A percentile compares a stretch with the other conserved stretches of the same genome.
These are phyloP conservation scores for Alternaria alternata DNA, from an alignment of 2,329 filamentous ascomycete genomes.

Conservation along the genomic window DNA sequence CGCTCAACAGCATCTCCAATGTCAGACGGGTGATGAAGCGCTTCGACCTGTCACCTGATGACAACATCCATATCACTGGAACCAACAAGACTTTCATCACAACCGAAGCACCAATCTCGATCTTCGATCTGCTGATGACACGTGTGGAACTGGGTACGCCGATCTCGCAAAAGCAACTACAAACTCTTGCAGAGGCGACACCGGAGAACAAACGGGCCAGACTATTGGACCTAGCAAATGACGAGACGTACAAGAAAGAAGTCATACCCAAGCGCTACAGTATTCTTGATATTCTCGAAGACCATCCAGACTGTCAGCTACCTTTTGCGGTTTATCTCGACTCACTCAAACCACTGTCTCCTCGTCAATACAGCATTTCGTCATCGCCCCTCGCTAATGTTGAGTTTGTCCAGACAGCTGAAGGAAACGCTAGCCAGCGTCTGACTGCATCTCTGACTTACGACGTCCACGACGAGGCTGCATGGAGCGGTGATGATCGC, in stretches of 20 bases:
- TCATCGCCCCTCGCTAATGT: constrained; percentile 70
- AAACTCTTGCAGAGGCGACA: constrained; percentile 7
- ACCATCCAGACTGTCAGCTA: constrained; percentile 9
- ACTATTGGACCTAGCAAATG: constrained; percentile 5
- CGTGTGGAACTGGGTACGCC: constrained; percentile 15
- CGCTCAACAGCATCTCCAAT: constrained; percentile 62
- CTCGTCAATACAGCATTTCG: constrained; percentile 60
- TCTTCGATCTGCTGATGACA: constrained; percentile 15
- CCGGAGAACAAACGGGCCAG: constrained; percentile 8
- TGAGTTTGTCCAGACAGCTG: constrained; percentile 3
- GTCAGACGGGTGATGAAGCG: constrained; percentile 26
- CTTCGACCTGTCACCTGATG: constrained; percentile 19
- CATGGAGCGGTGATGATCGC: constrained; percentile 11
- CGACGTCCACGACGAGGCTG: constrained; percentile 13
- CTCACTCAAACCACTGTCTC: constrained; percentile 11
- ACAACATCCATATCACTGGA: constrained; percentile 17
- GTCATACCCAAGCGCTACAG: constrained; percentile 12
- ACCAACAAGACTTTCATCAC: constrained; percentile 14
- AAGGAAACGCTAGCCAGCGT: constrained; percentile 1
- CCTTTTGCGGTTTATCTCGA: constrained; percentile 9
- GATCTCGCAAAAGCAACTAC: constrained; percentile 15
- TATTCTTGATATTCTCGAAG: constrained; percentile 12
- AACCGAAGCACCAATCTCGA: constrained; percentile 1
- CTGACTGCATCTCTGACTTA: constrained; percentile 12
- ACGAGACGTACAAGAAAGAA: constrained; percentile 8